A percentile compares a stretch with the other conserved stretches of the same genome.
phyloP scores from a whole-genome alignment of 169 alveolate species.

The Besnoitia besnoiti region DNA sequence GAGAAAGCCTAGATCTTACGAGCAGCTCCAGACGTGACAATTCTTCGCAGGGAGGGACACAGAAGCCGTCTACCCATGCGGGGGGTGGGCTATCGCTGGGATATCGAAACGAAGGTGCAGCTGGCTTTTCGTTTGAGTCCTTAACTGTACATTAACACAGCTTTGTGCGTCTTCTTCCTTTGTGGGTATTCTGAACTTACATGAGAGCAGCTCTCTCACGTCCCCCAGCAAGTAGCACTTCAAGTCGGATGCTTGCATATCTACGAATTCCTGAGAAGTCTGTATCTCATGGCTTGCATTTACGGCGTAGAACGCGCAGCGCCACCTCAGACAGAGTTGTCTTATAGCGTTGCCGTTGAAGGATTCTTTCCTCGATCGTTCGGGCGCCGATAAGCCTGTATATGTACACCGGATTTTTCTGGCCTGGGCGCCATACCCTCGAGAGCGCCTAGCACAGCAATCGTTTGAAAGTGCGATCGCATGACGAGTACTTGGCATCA shows the following conservation, averaged over 20 bases:
- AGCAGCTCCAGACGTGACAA: neutral
- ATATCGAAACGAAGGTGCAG: neutral
- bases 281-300: too few species aligned
- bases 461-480: too few species aligned
- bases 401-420: slow-evolving; percentile 44
- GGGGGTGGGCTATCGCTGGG: neutral
- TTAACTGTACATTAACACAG: neutral
- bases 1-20: neutral
- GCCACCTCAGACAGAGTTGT: slow-evolving; percentile 35
- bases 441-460: slow-evolving; percentile 38
- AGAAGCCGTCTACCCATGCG: neutral
- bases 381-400: slow-evolving; percentile 43
- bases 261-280: neutral
- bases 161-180: neutral
- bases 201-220: neutral
- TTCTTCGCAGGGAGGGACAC: neutral
- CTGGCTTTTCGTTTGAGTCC: neutral
- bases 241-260: neutral
- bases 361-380: slow-evolving; percentile 31
- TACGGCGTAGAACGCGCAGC: too few species aligned
- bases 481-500: neutral
- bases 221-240: neutral
- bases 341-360: slow-evolving; percentile 26
- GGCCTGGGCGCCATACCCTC: slow-evolving; percentile 54
- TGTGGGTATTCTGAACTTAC: neutral